These are phyloP conservation scores for Neurospora sp. DNA, from an alignment of 495 filamentous ascomycete genomes.

Conservation along the genomic window DNA sequence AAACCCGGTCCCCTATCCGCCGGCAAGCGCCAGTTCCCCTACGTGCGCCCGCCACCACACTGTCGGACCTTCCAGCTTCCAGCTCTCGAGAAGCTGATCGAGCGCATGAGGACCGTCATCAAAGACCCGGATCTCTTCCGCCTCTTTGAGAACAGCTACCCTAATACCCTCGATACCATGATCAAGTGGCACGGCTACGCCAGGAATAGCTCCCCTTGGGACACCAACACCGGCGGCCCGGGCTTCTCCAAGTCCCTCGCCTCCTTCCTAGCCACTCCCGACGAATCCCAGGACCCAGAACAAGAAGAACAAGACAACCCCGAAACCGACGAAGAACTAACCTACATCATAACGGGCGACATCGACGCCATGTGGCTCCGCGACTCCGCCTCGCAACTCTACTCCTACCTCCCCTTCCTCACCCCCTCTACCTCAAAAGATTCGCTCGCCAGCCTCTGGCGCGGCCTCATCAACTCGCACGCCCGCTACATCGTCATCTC, in stretches of 20 bases:
- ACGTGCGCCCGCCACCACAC: conserved; percentile 41
- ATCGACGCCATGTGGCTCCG: conserved; percentile 61
- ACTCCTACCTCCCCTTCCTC: conserved; percentile 47
- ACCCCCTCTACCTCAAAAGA: conserved; percentile 38
- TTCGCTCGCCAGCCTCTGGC: conserved; percentile 48
- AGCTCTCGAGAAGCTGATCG: conserved; percentile 41
- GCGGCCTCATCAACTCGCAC: conserved; percentile 51
- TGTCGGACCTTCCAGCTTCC: conserved; percentile 50
- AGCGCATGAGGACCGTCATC: conserved; percentile 35
- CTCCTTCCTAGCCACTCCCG: neutral
- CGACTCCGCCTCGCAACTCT: conserved; percentile 52
- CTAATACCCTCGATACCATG: conserved; percentile 52
- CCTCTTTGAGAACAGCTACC: conserved; percentile 51
- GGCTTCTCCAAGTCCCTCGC: neutral
- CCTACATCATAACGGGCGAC: conserved; percentile 55
- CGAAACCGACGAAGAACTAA: conserved; percentile 48
- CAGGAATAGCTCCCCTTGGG: conserved; percentile 1
- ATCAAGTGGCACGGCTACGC: conserved; percentile 51
- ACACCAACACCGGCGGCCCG: neutral
- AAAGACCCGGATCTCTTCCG: conserved; percentile 49
- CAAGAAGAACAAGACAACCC: conserved; percentile 6
- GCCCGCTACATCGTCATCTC: conserved; percentile 45
- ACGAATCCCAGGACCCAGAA: conserved; percentile 8
- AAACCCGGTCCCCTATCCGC: conserved; percentile 27
- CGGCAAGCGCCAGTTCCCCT: conserved; percentile 39